Percentiles rank a stretch among this genome's conserved stretches.
Conservation (phyloP, 352 stramenopile genomes). For the Phytophthora tubulina region DNA sequence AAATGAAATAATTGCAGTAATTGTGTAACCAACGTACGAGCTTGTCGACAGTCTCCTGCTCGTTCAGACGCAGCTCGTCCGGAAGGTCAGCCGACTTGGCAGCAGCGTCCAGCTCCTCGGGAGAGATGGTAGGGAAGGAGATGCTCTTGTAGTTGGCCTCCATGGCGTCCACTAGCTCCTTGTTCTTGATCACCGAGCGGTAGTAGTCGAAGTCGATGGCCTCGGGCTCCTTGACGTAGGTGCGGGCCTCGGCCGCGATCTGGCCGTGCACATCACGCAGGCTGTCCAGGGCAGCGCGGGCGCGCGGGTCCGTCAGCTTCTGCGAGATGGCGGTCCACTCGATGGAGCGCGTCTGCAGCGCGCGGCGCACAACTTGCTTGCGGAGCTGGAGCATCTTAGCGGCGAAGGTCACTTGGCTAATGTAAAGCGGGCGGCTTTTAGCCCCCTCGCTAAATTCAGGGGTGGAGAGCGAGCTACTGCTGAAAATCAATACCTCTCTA, state of each 20-base stretch:
- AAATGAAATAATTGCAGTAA: slow-evolving; percentile 11
- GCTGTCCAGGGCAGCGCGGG: slow-evolving; percentile 79
- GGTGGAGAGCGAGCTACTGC: slow-evolving; percentile 36
- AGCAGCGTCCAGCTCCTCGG: slow-evolving; percentile 72
- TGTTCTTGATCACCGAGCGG: slow-evolving; percentile 89
- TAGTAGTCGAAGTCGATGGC: slow-evolving; percentile 91
- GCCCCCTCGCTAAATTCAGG: slow-evolving; percentile 35
- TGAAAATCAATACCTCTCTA: slow-evolving; percentile 28
- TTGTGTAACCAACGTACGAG: slow-evolving; percentile 48
- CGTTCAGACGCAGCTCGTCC: slow-evolving; percentile 75
- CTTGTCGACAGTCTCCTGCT: slow-evolving; percentile 81
- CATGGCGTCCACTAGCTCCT: slow-evolving; percentile 86
- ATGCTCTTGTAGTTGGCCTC: slow-evolving; percentile 91
- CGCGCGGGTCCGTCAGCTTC: slow-evolving; percentile 83
- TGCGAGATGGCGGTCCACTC: slow-evolving; percentile 77
- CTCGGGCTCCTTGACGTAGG: slow-evolving; percentile 82
- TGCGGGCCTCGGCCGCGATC: slow-evolving; percentile 76
- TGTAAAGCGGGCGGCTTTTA: slow-evolving; percentile 26
- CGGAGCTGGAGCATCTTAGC: slow-evolving; percentile 76
- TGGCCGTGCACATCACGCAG: slow-evolving; percentile 83
- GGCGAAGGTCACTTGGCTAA: slow-evolving; percentile 43
- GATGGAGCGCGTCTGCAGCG: slow-evolving; percentile 60
- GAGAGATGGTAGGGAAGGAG: slow-evolving; percentile 81
- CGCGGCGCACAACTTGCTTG: slow-evolving; percentile 79
- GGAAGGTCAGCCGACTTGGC: slow-evolving; percentile 53